Percentiles rank a stretch among this genome's conserved stretches.
Evolutionary conservation across 495 filamentous ascomycete genomes (phyloP).

Genomic region (Penicillium malachiteum): DNA sequence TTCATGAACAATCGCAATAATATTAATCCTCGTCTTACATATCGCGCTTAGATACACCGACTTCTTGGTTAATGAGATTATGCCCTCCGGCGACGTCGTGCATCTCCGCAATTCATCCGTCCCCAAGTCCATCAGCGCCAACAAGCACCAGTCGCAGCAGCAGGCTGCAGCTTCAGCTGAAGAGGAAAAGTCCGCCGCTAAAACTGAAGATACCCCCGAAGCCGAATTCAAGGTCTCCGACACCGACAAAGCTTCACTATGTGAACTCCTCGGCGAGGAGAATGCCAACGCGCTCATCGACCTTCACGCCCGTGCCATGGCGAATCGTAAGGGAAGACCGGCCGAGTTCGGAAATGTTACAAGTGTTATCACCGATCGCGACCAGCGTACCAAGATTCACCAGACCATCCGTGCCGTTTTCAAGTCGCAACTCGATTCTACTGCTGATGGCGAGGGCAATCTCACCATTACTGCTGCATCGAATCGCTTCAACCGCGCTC

Average conservation of each 20-base stretch:
- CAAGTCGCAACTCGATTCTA: slow-evolving; percentile 62
- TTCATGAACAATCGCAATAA: slow-evolving; percentile 1
- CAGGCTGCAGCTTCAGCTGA: neutral
- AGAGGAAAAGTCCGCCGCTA: slow-evolving; percentile 7
- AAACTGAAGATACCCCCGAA: slow-evolving; percentile 12
- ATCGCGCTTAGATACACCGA: slow-evolving; percentile 72
- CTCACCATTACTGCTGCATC: slow-evolving; percentile 57
- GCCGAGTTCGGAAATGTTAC: slow-evolving; percentile 45
- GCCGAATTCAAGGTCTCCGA: slow-evolving; percentile 38
- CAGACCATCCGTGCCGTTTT: slow-evolving; percentile 67
- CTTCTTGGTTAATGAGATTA: slow-evolving; percentile 92
- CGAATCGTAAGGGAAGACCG: slow-evolving; percentile 38
- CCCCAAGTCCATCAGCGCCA: slow-evolving; percentile 13
- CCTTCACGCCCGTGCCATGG: slow-evolving; percentile 45
- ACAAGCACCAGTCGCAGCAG: slow-evolving; percentile 2
- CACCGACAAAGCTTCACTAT: slow-evolving; percentile 47
- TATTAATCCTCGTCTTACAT: neutral
- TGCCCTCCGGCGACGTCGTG: slow-evolving; percentile 71
- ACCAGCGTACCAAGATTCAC: slow-evolving; percentile 63
- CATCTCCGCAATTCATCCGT: slow-evolving; percentile 60
- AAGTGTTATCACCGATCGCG: slow-evolving; percentile 53
- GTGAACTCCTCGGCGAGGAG: slow-evolving; percentile 44
- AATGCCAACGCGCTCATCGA: slow-evolving; percentile 37
- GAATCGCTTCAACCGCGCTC: slow-evolving; percentile 38
- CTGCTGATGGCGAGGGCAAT: slow-evolving; percentile 54